Percentiles rank a stretch among this genome's conserved stretches.
Evolutionary conservation across 768 basidiomycete genomes (phyloP).

Genomic region (Mycena maculata): DNA sequence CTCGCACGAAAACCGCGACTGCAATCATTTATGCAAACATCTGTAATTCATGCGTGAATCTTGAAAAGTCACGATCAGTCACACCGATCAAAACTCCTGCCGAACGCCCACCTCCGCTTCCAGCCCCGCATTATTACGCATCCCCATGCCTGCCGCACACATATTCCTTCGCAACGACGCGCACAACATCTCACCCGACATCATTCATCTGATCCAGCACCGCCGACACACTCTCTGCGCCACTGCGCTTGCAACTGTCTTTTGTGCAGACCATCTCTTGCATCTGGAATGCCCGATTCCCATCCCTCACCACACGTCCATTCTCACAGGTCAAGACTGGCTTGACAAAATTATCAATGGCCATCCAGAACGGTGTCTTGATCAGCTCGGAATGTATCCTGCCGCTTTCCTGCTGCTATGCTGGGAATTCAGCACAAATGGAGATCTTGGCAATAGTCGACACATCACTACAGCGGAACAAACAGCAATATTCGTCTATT

Average conservation of each 20-base stretch:
- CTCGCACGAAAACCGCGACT: too few relatives aligned
- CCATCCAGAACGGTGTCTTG: slow-evolving; percentile 21
- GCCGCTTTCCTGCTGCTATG: neutral
- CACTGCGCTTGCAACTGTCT: neutral
- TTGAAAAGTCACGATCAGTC: too few relatives aligned
- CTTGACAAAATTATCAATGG: slow-evolving; percentile 20
- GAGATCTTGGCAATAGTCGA: neutral
- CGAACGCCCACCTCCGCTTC: too few relatives aligned
- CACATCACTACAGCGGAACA: slow-evolving; percentile 22
- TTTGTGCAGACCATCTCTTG: slow-evolving; percentile 5
- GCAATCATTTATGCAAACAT: too few relatives aligned
- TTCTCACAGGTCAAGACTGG: slow-evolving; percentile 18
- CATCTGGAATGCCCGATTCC: slow-evolving; percentile 13
- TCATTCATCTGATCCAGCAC: slow-evolving; percentile 7
- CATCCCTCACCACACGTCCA: slow-evolving; percentile 15
- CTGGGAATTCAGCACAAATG: neutral
- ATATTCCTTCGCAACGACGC: neutral
- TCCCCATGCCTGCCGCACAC: neutral
- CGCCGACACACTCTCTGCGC: neutral
- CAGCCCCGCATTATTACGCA: too few relatives aligned
- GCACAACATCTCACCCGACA: neutral
- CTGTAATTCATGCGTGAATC: too few relatives aligned
- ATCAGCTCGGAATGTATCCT: slow-evolving; percentile 21
- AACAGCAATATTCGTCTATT: slow-evolving; percentile 28
- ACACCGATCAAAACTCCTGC: too few relatives aligned